Base-by-base conservation (phyloP, 371 early-diverging fungal species). In the Encephalitozoon cuniculi region DNA sequence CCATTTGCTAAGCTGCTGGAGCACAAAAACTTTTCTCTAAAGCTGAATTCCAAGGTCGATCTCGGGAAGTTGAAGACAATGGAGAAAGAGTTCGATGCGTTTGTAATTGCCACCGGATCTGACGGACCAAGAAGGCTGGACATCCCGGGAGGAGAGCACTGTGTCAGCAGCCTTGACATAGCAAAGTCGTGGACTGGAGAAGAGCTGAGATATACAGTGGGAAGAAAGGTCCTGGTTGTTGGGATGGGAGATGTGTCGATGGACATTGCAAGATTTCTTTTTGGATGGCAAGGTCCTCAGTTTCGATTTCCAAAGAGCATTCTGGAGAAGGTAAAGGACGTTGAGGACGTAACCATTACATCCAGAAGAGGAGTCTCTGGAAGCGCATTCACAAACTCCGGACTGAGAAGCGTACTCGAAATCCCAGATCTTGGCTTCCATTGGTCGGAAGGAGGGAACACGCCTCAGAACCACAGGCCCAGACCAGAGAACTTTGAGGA, bases 231-330 rank as follows among this genome's bases (percentile, higher is more conserved):
- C 0, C 74, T 68, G 43, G 74, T 80, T n/a, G 25, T 80, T 63
- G 81, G 81, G 15, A 74, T 77, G 74, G 81, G 81, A 65, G 77
- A 80, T 43, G 81, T 80, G 25, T 21, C 81, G 4, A 51, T 80
- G 68, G 81, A 80, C 64, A 18, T 80, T 12, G 6, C 63, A 46
- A 67, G 64, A 18, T 23, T 39, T 67, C 11, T 78, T 46, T 51
- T 51, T 46, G 69, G 69, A 30, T 51, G 32, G 21, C 8, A 7
- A 7, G 39, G 49, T 2, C 1, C 18, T 0, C 66, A 44, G 7
- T 59, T 39, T n/a, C 15, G 28, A 28, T 32, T 37, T 37, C 30
- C 32, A 5, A 37, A 39, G 32, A 54, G 55, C 9, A 25, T 34
- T 51, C n/a, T 46, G 7, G 52, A 34, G 4, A 26, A 25, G 11